Evolutionary conservation across 2,329 filamentous ascomycete species (phyloP).

Genomic region (Fusarium bulbicola): DNA sequence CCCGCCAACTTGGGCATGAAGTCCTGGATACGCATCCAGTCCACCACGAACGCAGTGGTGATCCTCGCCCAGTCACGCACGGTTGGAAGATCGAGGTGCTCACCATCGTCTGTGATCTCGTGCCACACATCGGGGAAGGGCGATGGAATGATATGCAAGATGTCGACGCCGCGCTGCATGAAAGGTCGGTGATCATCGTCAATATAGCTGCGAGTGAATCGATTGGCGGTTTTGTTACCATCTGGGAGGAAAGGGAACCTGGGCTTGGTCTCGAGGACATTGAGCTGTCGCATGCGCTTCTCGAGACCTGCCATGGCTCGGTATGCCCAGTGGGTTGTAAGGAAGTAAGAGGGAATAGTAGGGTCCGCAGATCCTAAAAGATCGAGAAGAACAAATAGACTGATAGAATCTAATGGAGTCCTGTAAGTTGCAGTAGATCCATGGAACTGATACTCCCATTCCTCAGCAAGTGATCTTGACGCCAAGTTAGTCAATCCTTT

Average conservation of each 20-base stretch:
- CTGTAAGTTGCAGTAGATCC: constrained; percentile 78
- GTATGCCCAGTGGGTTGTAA: constrained; percentile 94
- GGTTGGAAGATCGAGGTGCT: constrained; percentile 81
- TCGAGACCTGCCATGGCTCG: constrained; percentile 78
- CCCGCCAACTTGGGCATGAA: constrained; percentile 45
- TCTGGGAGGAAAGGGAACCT: constrained; percentile 71
- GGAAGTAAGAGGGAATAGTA: constrained; percentile 83
- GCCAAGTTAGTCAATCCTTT: background rate
- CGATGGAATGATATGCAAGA: constrained; percentile 87
- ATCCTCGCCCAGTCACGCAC: constrained; percentile 90
- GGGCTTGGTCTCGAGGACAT: constrained; percentile 69
- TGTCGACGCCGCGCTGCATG: constrained; percentile 82
- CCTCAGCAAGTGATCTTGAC: constrained; percentile 73
- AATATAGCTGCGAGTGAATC: constrained; percentile 64
- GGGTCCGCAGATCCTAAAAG: constrained; percentile 79
- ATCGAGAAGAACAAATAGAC: constrained; percentile 90
- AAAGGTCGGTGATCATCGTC: constrained; percentile 95
- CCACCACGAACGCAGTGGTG: constrained; percentile 82
- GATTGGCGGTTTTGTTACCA: constrained; percentile 58
- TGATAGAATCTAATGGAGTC: constrained; percentile 80
- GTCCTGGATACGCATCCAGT: constrained; percentile 84
- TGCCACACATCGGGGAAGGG: constrained; percentile 92
- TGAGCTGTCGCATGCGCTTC: constrained; percentile 73
- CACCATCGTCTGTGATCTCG: constrained; percentile 80
- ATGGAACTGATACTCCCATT: constrained; percentile 79